Evolutionary conservation across 2,329 filamentous ascomycete species (phyloP), one percentile per base, ranked within the genome.

Genomic region (Huntiella decipiens): DNA sequence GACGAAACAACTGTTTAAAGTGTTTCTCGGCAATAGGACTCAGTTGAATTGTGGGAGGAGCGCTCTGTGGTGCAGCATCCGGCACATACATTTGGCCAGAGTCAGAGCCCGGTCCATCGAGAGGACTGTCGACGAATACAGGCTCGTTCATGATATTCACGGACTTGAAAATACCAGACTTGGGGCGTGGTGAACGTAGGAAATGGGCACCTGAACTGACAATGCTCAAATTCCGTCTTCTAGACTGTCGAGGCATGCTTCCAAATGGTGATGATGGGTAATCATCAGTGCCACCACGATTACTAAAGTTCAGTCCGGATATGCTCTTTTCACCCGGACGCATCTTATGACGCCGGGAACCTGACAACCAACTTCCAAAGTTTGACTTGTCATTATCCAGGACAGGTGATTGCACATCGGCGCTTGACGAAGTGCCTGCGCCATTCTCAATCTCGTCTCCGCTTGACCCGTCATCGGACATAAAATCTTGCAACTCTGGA

Each of bases 391-490:
- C 70, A 8, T 75, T 68, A 15, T 74, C 63, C 48, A 79, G 77
- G 40, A 72, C 71, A 47, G 71, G 75, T n/a, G 86, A 67, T 31
- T 38, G 36, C 5, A 46, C 32, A 12, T 44, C 44, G 2, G 39
- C 38, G 35, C 44, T 43, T 22, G 43, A 46, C 64, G 80, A 71
- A 5, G 74, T 77, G 1, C 82, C 78, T 60, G 93, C 82, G 10
- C 95, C 79, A 56, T 80, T 87, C 62, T 87, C 79, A 54, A 92
- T 83, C 53, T 98, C 87, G 54, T 94, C 87, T 34, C 82, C 88
- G 55, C 85, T 95, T 1, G 87, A 94, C 15, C 36, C 15, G 41
- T 83, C 86, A 58, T 98, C 91, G 5, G 91, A 98, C 69, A 98
- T 82, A 61, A 92, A 98, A 32, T 85, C 82, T 4, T 87, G 88